Conservation (phyloP, 1,139 yeast genomes). For the Candida sanyaensis region DNA sequence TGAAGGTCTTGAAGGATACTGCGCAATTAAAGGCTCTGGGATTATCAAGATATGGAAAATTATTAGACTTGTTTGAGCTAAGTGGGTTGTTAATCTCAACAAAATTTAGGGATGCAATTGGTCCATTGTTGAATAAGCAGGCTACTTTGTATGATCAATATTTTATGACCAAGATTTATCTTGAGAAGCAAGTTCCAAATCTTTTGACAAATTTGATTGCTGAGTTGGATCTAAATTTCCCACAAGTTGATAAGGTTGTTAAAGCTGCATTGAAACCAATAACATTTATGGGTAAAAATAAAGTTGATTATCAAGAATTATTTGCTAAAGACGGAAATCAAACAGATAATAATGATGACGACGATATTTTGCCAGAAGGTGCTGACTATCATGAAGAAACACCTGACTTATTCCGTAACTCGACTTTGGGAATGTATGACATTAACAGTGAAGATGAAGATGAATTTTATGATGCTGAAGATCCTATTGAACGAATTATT, state of each 20-base stretch:
- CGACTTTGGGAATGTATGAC: constrained; percentile 92
- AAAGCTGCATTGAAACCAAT: constrained; percentile 62
- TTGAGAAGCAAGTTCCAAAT: constrained; percentile 65
- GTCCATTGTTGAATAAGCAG: constrained; percentile 46
- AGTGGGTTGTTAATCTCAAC: constrained; percentile 43
- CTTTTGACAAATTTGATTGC: constrained; percentile 61
- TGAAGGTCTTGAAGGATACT: constrained; percentile 61
- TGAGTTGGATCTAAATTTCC: constrained; percentile 69
- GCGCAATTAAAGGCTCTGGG: constrained; percentile 25
- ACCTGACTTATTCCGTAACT: constrained; percentile 81
- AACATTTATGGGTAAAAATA: constrained; percentile 61
- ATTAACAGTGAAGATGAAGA: constrained; percentile 60
- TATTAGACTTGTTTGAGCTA: constrained; percentile 59
- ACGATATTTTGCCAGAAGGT: constrained; percentile 54
- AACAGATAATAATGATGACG: constrained; percentile 49
- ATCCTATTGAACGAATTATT: constrained; percentile 34
- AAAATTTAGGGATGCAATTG: constrained; percentile 45
- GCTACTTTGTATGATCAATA: constrained; percentile 59
- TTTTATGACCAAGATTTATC: constrained; percentile 60
- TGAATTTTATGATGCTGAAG: constrained; percentile 22
- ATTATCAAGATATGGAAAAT: constrained; percentile 48
- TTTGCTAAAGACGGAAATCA: constrained; percentile 40
- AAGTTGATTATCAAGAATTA: constrained; percentile 56
- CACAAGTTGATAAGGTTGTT: constrained; percentile 60
- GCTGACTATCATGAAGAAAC: constrained; percentile 75